Evolutionary conservation across 352 stramenopile genomes (phyloP).

Genomic region (Globisporangium polare): DNA sequence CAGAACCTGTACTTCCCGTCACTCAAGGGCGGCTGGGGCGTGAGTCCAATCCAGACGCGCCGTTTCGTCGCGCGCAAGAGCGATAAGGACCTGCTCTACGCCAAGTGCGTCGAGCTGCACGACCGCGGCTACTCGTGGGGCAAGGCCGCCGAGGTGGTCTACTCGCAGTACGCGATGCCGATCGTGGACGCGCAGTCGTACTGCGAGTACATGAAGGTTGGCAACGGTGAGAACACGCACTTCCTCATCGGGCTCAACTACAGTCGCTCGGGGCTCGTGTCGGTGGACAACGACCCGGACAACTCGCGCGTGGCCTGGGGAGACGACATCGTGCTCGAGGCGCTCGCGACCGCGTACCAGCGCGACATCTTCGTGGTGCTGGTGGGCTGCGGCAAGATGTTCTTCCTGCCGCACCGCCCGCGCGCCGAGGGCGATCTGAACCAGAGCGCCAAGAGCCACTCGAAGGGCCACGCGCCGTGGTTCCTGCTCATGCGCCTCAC

Average conservation of each 20-base stretch:
- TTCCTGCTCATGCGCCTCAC: constrained; percentile 88
- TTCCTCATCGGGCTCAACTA: constrained; percentile 84
- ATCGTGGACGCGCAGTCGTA: constrained; percentile 76
- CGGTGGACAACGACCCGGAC: constrained; percentile 76
- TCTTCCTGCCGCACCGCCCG: constrained; percentile 81
- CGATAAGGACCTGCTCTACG: constrained; percentile 71
- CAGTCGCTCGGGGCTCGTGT: constrained; percentile 68
- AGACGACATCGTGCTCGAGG: constrained; percentile 83
- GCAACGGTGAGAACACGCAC: constrained; percentile 67
- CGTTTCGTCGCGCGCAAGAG: constrained; percentile 63
- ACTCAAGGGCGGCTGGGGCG: constrained; percentile 77
- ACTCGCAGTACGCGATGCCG: constrained; percentile 64
- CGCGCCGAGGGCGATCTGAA: constrained; percentile 37
- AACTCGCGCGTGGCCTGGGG: constrained; percentile 81
- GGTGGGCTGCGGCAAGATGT: constrained; percentile 86
- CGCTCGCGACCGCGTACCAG: constrained; percentile 82
- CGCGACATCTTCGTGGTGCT: constrained; percentile 87
- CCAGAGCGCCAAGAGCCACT: constrained; percentile 44
- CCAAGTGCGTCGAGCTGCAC: constrained; percentile 76
- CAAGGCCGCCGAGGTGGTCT: constrained; percentile 74
- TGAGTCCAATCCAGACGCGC: constrained; percentile 78
- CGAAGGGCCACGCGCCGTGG: constrained; percentile 80
- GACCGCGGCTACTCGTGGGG: constrained; percentile 74
- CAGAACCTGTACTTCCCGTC: constrained; percentile 84
- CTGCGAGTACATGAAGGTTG: constrained; percentile 85